Percentiles rank a stretch among this genome's conserved stretches.
Evolutionary conservation across 73 alveolate species (phyloP).

Genomic region (Symbiodinium pilosum): DNA sequence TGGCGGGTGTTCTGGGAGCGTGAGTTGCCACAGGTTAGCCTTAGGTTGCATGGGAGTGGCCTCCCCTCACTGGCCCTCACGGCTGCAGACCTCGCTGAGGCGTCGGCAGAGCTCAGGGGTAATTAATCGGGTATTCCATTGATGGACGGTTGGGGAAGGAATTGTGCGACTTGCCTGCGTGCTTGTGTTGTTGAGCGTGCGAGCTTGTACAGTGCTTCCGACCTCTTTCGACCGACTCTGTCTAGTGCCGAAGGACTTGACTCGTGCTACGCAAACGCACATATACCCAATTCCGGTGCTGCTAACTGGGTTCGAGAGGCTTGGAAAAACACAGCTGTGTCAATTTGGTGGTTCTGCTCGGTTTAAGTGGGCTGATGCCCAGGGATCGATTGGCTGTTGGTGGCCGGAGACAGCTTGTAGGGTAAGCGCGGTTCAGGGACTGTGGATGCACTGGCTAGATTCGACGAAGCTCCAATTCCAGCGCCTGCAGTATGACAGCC

Average conservation of each 20-base stretch:
- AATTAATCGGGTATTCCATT: not conserved
- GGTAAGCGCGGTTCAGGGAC: not conserved
- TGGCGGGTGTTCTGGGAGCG: not conserved
- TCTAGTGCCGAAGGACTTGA: not conserved
- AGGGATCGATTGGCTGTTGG: not conserved
- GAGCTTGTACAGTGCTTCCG: not conserved
- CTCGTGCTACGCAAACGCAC: not conserved
- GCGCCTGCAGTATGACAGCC: not conserved
- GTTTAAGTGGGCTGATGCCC: not conserved
- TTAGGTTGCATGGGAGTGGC: not conserved
- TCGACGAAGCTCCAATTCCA: not conserved
- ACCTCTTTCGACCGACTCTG: not conserved
- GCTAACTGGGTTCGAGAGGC: not conserved
- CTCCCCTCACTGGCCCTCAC: too few species aligned
- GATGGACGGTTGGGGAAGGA: not conserved
- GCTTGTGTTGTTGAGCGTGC: too few species aligned
- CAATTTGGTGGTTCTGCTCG: not conserved
- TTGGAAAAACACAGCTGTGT: not conserved
- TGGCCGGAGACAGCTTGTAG: not conserved
- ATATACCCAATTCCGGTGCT: not conserved
- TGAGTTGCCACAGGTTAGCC: not conserved
- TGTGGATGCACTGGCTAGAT: not conserved
- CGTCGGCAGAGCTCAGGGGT: not conserved
- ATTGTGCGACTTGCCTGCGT: not conserved
- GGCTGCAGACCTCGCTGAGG: not conserved